phyloP scores from a whole-genome alignment of 352 stramenopile species.

The Phytophthora nicotianae region DNA sequence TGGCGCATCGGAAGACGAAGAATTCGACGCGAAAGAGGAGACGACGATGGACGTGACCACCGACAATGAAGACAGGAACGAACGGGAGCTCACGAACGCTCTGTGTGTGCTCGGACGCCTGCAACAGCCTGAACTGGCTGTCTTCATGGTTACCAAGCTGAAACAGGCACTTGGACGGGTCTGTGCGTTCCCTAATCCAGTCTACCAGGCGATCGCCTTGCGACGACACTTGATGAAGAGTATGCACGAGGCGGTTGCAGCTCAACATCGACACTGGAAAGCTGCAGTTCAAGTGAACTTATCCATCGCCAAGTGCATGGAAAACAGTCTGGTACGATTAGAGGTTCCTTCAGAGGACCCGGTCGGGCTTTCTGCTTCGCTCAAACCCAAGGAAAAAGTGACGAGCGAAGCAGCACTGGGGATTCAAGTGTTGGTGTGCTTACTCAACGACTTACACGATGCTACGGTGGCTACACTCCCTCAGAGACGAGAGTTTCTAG shows the following conservation, averaged over 20 bases:
- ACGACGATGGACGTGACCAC: neutral
- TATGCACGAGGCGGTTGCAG: conserved; percentile 55
- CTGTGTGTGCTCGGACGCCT: conserved; percentile 61
- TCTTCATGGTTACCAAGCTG: conserved; percentile 56
- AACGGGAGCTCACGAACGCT: conserved; percentile 54
- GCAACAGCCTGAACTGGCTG: conserved; percentile 43
- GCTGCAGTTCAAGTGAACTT: conserved; percentile 24
- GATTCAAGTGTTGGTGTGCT: conserved; percentile 43
- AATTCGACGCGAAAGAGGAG: conserved; percentile 28
- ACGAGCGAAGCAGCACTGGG: conserved; percentile 46
- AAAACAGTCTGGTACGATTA: conserved; percentile 9
- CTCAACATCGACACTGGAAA: conserved; percentile 54
- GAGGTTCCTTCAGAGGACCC: neutral
- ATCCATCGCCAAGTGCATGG: conserved; percentile 15
- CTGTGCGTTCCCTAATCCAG: conserved; percentile 57
- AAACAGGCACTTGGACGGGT: conserved; percentile 43
- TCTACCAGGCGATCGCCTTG: conserved; percentile 61
- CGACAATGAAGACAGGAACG: conserved; percentile 7
- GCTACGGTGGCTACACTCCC: conserved; percentile 6
- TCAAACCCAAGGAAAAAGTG: conserved; percentile 41
- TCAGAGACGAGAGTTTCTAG: conserved; percentile 53
- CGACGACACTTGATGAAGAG: conserved; percentile 60
- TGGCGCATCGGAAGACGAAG: conserved; percentile 26
- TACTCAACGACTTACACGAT: conserved; percentile 45
- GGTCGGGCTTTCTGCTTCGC: neutral